Conservation (phyloP, 768 basidiomycete species). For the Boletus vinaceobasis region DNA sequence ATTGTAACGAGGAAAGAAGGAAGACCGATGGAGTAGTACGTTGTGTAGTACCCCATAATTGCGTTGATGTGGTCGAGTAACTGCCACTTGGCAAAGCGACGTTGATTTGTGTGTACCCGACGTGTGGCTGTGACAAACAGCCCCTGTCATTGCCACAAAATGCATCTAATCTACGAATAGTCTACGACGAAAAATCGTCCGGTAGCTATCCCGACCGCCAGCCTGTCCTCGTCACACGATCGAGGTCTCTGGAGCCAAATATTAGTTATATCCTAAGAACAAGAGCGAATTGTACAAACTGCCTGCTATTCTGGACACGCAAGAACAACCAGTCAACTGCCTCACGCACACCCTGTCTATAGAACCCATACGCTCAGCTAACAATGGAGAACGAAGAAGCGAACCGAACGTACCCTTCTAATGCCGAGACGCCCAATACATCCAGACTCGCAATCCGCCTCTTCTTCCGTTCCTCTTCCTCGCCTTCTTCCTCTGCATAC, state of each 20-base stretch:
- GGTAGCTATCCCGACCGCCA: conserved; percentile 7
- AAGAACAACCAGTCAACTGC: conserved; percentile 95
- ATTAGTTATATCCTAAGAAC: background rate
- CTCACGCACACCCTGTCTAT: conserved; percentile 81
- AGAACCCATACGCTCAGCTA: background rate
- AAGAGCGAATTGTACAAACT: conserved; percentile 34
- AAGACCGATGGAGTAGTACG: conserved; percentile 67
- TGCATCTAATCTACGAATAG: background rate
- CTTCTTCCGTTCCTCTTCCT: conserved; percentile 41
- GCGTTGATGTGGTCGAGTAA: background rate
- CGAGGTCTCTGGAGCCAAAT: conserved; percentile 15
- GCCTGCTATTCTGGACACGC: conserved; percentile 85
- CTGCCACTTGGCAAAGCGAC: background rate
- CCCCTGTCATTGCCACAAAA: background rate
- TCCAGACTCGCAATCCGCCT: conserved; percentile 73
- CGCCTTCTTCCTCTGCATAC: conserved; percentile 47
- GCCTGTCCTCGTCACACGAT: conserved; percentile 5
- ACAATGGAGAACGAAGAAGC: background rate
- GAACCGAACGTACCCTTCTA: conserved; percentile 69
- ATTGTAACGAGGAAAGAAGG: conserved; percentile 60
- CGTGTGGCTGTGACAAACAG: conserved; percentile 15
- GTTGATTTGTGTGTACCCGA: conserved; percentile 7
- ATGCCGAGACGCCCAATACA: conserved; percentile 86
- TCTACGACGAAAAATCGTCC: background rate
- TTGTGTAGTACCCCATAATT: conserved; percentile 31